A percentile compares a stretch with the other conserved stretches of the same genome.
phyloP scores from a whole-genome alignment of 2,329 filamentous ascomycete genomes.

The Talaromyces verruculosus region DNA sequence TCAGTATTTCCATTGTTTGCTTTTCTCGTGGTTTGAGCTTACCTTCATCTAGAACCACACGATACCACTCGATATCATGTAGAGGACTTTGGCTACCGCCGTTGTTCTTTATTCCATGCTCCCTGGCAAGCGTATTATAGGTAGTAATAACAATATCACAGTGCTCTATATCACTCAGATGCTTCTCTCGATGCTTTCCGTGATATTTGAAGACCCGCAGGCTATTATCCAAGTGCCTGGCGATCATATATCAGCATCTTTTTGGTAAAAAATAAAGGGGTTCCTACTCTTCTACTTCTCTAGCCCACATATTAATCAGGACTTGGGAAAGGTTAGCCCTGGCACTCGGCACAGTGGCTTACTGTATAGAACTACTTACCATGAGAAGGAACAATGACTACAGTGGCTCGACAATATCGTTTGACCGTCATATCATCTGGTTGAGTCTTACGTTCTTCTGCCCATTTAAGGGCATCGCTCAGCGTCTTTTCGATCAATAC shows the following conservation, averaged over 20 bases:
- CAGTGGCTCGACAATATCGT: slow-evolving; percentile 39
- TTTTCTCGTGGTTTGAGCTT: slow-evolving; percentile 15
- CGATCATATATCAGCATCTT: not conserved
- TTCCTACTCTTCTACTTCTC: slow-evolving; percentile 42
- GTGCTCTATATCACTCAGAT: slow-evolving; percentile 31
- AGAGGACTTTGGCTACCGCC: slow-evolving; percentile 18
- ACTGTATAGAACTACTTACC: slow-evolving; percentile 31
- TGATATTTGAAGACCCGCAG: slow-evolving; percentile 42
- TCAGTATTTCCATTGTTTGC: not conserved
- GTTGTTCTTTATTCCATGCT: slow-evolving; percentile 30
- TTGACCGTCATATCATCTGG: not conserved
- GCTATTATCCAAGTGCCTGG: slow-evolving; percentile 36
- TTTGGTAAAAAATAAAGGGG: slow-evolving; percentile 11
- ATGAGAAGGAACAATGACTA: slow-evolving; percentile 49
- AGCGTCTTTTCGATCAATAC: slow-evolving; percentile 50
- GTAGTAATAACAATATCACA: slow-evolving; percentile 51
- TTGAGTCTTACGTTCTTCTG: slow-evolving; percentile 23
- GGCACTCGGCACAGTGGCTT: not conserved
- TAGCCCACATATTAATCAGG: slow-evolving; percentile 44
- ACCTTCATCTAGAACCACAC: slow-evolving; percentile 53
- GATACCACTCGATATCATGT: slow-evolving; percentile 35
- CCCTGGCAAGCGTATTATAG: slow-evolving; percentile 46
- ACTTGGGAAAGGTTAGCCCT: slow-evolving; percentile 31
- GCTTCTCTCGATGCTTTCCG: slow-evolving; percentile 32
- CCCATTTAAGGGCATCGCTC: slow-evolving; percentile 40